Evolutionary conservation across 1,139 yeast species (phyloP).

Genomic region (Meyerozyma elateridarum): DNA sequence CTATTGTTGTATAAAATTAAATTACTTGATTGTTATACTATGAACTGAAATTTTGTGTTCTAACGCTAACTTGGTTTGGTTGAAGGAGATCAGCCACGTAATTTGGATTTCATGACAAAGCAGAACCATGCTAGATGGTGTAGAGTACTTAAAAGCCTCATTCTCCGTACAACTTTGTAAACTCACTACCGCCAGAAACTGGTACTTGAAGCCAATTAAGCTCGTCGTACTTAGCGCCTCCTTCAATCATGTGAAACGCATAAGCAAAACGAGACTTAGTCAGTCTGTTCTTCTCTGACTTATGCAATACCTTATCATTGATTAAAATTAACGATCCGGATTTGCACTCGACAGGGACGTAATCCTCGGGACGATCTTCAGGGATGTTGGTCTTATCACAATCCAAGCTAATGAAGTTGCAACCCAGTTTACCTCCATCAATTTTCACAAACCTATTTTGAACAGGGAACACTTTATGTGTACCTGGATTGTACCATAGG

Average conservation of each 20-base stretch:
- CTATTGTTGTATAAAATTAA: too few species aligned
- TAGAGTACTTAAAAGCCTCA: too few species aligned
- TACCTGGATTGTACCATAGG: constrained; percentile 67
- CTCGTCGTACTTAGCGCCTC: constrained; percentile 51
- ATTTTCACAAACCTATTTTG: constrained; percentile 62
- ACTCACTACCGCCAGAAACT: constrained; percentile 54
- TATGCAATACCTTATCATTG: constrained; percentile 67
- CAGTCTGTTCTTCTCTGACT: constrained; percentile 59
- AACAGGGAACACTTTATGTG: constrained; percentile 57
- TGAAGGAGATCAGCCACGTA: too few species aligned
- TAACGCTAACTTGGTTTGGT: too few species aligned
- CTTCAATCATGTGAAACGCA: constrained; percentile 78
- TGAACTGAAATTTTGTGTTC: too few species aligned
- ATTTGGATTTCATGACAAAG: too few species aligned
- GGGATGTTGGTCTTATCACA: constrained; percentile 14
- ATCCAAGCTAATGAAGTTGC: constrained; percentile 38
- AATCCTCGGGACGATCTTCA: constrained; percentile 29
- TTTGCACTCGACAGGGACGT: constrained; percentile 54
- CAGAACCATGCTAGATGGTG: too few species aligned
- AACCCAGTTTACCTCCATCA: constrained; percentile 46
- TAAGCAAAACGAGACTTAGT: constrained; percentile 64
- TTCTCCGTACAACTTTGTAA: constrained; percentile 41
- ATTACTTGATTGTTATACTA: too few species aligned
- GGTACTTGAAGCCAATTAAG: constrained; percentile 79
- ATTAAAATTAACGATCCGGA: constrained; percentile 70